Percentiles rank a stretch among this genome's conserved stretches.
Conservation (phyloP, 106 monocot species). For the Allium cepa region DNA sequence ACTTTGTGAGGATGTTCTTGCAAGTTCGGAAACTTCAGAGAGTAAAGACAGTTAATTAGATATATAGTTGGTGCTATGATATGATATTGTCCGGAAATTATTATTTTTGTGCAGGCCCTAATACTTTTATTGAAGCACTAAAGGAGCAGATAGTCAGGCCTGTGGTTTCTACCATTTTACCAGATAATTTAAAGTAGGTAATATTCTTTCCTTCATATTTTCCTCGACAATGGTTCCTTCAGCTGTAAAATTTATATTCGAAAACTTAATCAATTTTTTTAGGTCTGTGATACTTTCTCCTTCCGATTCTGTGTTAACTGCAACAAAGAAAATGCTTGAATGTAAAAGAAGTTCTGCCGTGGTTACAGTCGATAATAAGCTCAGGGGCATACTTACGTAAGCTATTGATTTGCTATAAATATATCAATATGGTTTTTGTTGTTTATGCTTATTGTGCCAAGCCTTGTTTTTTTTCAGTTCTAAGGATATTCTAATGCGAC, state of each 20-base stretch:
- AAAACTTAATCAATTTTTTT: slow-evolving; percentile 1
- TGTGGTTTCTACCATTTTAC: slow-evolving; percentile 44
- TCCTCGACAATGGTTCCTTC: not conserved
- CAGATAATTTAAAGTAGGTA: slow-evolving; percentile 72
- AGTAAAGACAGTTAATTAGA: not conserved
- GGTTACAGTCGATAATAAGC: slow-evolving; percentile 49
- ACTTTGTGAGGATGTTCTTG: not conserved
- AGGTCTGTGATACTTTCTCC: slow-evolving; percentile 50
- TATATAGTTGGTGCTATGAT: not conserved
- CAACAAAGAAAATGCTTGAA: slow-evolving; percentile 67
- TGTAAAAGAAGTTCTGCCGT: slow-evolving; percentile 44
- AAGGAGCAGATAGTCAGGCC: slow-evolving; percentile 55
- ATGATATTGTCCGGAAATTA: not conserved
- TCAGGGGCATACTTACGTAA: slow-evolving; percentile 52
- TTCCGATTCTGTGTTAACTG: slow-evolving; percentile 50
- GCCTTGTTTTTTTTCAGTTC: slow-evolving; percentile 18
- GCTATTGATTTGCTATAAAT: not conserved
- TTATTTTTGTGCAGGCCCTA: slow-evolving; percentile 30
- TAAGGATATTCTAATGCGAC: slow-evolving; percentile 57
- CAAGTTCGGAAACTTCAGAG: not conserved
- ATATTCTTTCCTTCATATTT: slow-evolving; percentile 20
- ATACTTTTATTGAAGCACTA: slow-evolving; percentile 52
- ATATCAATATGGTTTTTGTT: no score
- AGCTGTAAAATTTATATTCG: not conserved
- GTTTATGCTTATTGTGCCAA: no score